phyloP scores from a whole-genome alignment of 2,329 filamentous ascomycete species.

The Colletotrichum sp. region DNA sequence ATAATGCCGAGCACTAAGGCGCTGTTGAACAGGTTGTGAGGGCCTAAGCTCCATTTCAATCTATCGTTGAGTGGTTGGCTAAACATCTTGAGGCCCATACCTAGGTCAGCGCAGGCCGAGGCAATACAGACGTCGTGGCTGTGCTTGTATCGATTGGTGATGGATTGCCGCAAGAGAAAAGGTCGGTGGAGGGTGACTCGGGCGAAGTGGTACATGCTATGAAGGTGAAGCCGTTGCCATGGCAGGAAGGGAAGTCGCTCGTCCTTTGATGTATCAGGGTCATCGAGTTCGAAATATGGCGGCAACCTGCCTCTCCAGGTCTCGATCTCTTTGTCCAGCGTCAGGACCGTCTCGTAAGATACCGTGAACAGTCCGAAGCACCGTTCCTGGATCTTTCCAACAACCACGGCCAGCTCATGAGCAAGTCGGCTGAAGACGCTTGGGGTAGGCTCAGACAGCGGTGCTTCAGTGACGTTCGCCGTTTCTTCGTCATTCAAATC shows the following conservation, averaged over 20 bases:
- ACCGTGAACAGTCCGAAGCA: slow-evolving; percentile 40
- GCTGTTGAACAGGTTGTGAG: slow-evolving; percentile 46
- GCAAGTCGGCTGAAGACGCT: slow-evolving; percentile 35
- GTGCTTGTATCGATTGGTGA: slow-evolving; percentile 41
- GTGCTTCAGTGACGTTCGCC: slow-evolving; percentile 21
- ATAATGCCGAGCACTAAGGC: slow-evolving; percentile 40
- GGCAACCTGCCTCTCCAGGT: slow-evolving; percentile 37
- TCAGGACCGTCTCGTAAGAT: slow-evolving; percentile 41
- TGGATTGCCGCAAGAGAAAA: slow-evolving; percentile 42
- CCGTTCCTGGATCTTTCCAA: slow-evolving; percentile 43
- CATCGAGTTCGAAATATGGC: slow-evolving; percentile 36
- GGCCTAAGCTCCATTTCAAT: slow-evolving; percentile 36
- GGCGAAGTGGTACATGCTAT: slow-evolving; percentile 44
- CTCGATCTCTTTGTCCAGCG: slow-evolving; percentile 36
- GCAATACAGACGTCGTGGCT: slow-evolving; percentile 44
- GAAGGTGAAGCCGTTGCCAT: slow-evolving; percentile 43
- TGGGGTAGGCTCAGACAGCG: slow-evolving; percentile 35
- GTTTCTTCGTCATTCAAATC: slow-evolving; percentile 36
- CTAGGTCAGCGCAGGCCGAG: slow-evolving; percentile 45
- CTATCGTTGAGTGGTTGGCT: slow-evolving; percentile 34
- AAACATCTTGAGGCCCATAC: slow-evolving; percentile 37
- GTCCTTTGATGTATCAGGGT: slow-evolving; percentile 36
- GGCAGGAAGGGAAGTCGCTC: slow-evolving; percentile 29
- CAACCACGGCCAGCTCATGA: slow-evolving; percentile 37
- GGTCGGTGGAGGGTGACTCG: slow-evolving; percentile 43